Base-by-base conservation (phyloP, 176 grass and related monocot species). In the Oryza longistaminata region DNA sequence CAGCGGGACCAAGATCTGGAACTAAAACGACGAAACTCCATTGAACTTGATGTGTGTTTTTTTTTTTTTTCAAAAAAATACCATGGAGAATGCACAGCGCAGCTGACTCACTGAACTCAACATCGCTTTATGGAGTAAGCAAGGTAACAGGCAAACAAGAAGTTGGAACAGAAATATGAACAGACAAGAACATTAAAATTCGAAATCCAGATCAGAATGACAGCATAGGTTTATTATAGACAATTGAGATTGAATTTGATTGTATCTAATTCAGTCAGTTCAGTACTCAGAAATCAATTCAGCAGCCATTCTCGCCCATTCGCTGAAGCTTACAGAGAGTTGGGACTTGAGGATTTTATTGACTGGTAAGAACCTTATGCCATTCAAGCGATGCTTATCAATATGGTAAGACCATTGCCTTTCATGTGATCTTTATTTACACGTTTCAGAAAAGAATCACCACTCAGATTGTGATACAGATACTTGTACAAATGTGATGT, bases 401-500 rank as follows among this genome's bases (percentile, higher is more conserved):
- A 55, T 17, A 55, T 55, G 52, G 52, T 9, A 22, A 61, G 21
- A 61, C 9, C 21, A 21, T 22, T 61, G 21, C 58, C 19, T 24
- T 62, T 22, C n/a, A 24, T 22, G 58, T 2, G n/a, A 62, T 62
- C 58, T 81, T 88, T 88, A 91, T 85, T 87, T 3, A 70, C 52
- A 81, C 2, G 68, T 81, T 58, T 61, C 66, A 46, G 14, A 77
- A 31, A 88, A 88, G 45, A 85, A 88, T 81, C 58, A 0, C 4
- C 43, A 5, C 11, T 73, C 67, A 86, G 14, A 17, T 73, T 58
- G 1, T 48, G 46, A 64, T 81, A 64, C 52, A 78, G 7, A 74
- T 19, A 50, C 19, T 50, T 25, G 2, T 76, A 34, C 21, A 67
- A 22, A 8, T 22, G 29, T 15, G 21, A 25, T 7, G 46, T 76